These are phyloP conservation scores for Chlamydomonas incerta DNA, from an alignment of 139 green algal species.

Conservation along the genomic window DNA sequence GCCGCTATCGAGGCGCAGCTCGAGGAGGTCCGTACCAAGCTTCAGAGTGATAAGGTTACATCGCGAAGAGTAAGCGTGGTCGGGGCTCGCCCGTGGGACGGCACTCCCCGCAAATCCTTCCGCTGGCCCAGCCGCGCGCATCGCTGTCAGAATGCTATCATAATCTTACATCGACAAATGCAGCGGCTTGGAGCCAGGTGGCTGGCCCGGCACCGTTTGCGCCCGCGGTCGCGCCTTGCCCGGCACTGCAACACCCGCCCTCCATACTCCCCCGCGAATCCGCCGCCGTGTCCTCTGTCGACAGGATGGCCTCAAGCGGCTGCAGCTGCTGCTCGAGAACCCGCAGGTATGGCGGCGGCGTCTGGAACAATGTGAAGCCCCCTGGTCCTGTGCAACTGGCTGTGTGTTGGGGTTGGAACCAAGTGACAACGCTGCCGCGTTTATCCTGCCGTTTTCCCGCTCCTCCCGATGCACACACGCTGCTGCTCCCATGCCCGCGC, in stretches of 20 bases:
- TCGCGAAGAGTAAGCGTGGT: not conserved
- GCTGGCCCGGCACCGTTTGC: no score
- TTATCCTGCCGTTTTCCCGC: not conserved
- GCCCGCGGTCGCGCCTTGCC: no score
- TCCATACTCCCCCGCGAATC: not conserved
- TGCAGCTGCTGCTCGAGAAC: not conserved
- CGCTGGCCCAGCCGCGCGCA: no score
- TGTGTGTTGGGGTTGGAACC: not conserved
- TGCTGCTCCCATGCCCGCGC: not conserved
- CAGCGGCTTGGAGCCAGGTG: not conserved
- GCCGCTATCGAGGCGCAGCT: not conserved
- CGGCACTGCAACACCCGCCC: not conserved
- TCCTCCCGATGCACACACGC: not conserved
- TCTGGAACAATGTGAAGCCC: no score
- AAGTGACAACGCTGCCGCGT: not conserved
- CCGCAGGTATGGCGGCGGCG: not conserved
- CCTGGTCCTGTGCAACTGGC: not conserved
- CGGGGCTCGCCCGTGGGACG: no score
- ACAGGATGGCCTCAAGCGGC: conserved; percentile 24
- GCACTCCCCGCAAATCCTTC: not conserved
- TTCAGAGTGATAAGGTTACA: conserved; percentile 12
- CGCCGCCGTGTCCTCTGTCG: not conserved
- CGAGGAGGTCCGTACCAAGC: not conserved
- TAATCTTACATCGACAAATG: no score
- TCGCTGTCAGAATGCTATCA: no score